Evolutionary conservation across 2,329 filamentous ascomycete species (phyloP), one percentile per base, ranked within the genome.

Genomic region (Colletotrichum echinochloae): DNA sequence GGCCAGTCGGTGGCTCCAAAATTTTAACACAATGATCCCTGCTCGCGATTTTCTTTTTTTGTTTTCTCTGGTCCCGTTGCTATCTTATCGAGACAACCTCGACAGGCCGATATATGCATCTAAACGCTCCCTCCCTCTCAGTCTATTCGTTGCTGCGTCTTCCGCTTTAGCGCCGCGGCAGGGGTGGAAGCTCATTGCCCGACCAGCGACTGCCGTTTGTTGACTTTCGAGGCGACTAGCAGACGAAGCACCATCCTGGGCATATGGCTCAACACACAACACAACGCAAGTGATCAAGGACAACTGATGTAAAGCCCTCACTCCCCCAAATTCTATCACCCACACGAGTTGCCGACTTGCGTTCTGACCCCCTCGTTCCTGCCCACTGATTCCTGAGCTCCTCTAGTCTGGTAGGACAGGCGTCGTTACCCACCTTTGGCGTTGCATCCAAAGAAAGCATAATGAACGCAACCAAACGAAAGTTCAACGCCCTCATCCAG

Each of bases 391-490:
- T n/a, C 18, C 23, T 63, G 18, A 37, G 26, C 39, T 37, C 41
- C 41, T 18, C 46, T 39, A 16, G 52, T 33, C 48, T 48, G 16
- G n/a, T 48, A 20, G n/a, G 44, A 49, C 54, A 52, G 35, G 41
- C 28, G 20, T 12, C 30, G 48, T 56, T 44, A 61, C 35, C 44
- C 46, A n/a, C 46, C 67, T 26, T 23, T 33, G 28, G 48, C 23
- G 68, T 44, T 66, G 61, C 71, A 52, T 54, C 44, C 35, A 46
- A 68, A 60, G 14, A 28, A 52, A 64, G 51, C 63, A 82, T 70
- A 73, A 92, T 94, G 84, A 92, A 92, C 78, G 89, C 91, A 30
- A 93, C 91, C n/a, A 95, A 95, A 83, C 88, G 93, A 75, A 95
- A 95, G 81, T 94, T 95, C 83, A 92, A 94, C 80, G 87, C 88